Conservation (phyloP, 2,329 filamentous ascomycete species). For the Drechslerella dactyloides region DNA sequence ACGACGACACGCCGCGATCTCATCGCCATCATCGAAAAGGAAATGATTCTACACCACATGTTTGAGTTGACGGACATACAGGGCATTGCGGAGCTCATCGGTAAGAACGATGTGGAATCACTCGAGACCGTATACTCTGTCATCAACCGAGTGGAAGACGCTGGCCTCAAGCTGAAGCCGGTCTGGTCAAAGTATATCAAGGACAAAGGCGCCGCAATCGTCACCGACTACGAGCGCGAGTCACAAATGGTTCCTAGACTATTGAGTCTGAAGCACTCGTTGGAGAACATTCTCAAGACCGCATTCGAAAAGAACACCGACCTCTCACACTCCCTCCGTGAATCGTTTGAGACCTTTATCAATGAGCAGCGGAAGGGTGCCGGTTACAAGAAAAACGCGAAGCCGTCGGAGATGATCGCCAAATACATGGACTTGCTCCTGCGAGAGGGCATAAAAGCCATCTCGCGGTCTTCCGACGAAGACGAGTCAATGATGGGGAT, state of each 20-base stretch:
- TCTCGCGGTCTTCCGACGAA: conserved; percentile 66
- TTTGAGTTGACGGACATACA: conserved; percentile 69
- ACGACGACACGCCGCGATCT: conserved; percentile 80
- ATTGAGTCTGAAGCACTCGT: conserved; percentile 76
- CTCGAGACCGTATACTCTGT: conserved; percentile 79
- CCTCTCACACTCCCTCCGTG: conserved; percentile 77
- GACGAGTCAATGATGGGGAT: conserved; percentile 66
- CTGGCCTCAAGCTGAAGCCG: conserved; percentile 65
- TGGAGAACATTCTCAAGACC: conserved; percentile 77
- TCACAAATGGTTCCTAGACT: conserved; percentile 86
- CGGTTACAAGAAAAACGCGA: conserved; percentile 83
- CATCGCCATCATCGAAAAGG: conserved; percentile 73
- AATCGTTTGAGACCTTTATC: conserved; percentile 88
- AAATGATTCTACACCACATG: conserved; percentile 73
- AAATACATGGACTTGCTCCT: conserved; percentile 93
- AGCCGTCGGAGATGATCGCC: conserved; percentile 97
- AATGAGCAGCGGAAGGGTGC: conserved; percentile 79
- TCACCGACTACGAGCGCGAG: conserved; percentile 77
- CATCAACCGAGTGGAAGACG: conserved; percentile 70
- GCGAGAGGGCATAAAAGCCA: conserved; percentile 81
- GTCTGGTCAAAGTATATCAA: conserved; percentile 83
- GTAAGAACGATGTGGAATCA: conserved; percentile 71
- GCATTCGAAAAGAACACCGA: conserved; percentile 79
- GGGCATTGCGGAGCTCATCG: conserved; percentile 75
- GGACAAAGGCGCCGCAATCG: conserved; percentile 74